Percentiles rank a stretch among this genome's conserved stretches.
phyloP scores from a whole-genome alignment of 495 filamentous ascomycete genomes.

The Daldinia bambusicola region DNA sequence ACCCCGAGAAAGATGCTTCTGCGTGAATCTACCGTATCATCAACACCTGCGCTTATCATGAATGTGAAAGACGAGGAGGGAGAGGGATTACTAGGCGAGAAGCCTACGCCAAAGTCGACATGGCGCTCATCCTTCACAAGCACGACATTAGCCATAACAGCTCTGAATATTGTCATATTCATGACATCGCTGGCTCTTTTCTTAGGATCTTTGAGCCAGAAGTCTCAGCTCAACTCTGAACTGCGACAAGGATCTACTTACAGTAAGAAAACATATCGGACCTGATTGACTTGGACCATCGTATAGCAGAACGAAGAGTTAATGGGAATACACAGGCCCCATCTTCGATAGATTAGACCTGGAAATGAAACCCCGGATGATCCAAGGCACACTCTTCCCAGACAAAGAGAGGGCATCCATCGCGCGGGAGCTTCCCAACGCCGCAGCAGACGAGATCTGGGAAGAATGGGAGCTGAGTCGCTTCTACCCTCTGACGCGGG shows the following conservation, averaged over 20 bases:
- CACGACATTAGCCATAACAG: conserved; percentile 11
- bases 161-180: conserved; percentile 26
- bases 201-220: conserved; percentile 6
- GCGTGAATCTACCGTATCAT: not conserved
- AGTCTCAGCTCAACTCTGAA: conserved; percentile 19
- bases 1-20: not conserved
- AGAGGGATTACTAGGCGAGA: conserved; percentile 19
- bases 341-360: conserved; percentile 39
- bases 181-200: conserved; percentile 30
- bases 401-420: conserved; percentile 38
- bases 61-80: conserved; percentile 17
- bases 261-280: conserved; percentile 12
- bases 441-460: conserved; percentile 48
- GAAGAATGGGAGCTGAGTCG: conserved; percentile 47
- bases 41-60: conserved; percentile 6
- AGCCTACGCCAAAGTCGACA: not conserved
- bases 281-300: not conserved
- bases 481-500: conserved; percentile 44
- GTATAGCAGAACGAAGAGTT: not conserved
- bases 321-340: conserved; percentile 25
- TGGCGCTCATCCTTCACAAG: not conserved
- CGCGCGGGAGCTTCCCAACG: conserved; percentile 46
- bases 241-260: conserved; percentile 34
- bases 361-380: conserved; percentile 26
- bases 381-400: conserved; percentile 43